A percentile compares a stretch with the other conserved stretches of the same genome.
Evolutionary conservation across 1,139 yeast genomes (phyloP).

Genomic region (Scheffersomyces parashehatae): DNA sequence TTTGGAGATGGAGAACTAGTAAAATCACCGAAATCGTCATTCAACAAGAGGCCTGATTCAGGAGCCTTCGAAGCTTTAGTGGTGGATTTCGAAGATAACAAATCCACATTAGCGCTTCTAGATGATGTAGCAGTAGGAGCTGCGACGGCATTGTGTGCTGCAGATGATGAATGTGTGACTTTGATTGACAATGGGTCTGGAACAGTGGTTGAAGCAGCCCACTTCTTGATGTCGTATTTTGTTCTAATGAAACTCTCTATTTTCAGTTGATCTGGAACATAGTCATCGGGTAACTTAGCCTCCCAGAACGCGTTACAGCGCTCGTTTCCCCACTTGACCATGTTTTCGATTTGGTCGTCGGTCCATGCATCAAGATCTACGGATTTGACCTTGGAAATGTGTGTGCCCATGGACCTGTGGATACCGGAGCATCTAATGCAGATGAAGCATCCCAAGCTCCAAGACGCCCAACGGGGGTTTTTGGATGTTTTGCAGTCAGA

Average conservation of each 20-base stretch:
- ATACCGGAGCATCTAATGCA: constrained; percentile 94
- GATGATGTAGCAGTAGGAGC: constrained; percentile 6
- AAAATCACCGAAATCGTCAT: constrained; percentile 47
- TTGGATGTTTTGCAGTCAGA: constrained; percentile 89
- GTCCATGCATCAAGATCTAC: constrained; percentile 97
- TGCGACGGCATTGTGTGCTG: neutral
- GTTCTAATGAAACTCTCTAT: constrained; percentile 88
- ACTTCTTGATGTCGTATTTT: constrained; percentile 85
- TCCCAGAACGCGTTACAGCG: constrained; percentile 85
- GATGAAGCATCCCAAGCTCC: constrained; percentile 90
- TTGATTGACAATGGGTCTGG: constrained; percentile 59
- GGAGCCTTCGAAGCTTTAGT: neutral
- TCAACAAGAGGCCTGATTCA: constrained; percentile 15
- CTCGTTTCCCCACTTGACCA: constrained; percentile 86
- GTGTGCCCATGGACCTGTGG: constrained; percentile 94
- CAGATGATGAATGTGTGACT: constrained; percentile 2
- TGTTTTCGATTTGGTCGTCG: constrained; percentile 80
- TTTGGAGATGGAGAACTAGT: constrained; percentile 28
- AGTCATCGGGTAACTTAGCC: constrained; percentile 64
- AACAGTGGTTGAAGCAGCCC: constrained; percentile 57
- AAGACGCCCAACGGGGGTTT: constrained; percentile 97
- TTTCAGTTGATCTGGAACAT: constrained; percentile 82
- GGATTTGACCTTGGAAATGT: constrained; percentile 81
- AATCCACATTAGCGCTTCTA: constrained; percentile 1
- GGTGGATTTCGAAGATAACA: constrained; percentile 4